Percentiles rank a stretch among this genome's conserved stretches.
These are phyloP conservation scores for Pterocarpus santalinus DNA, from an alignment of 306 rosid genomes.

Conservation along the genomic window DNA sequence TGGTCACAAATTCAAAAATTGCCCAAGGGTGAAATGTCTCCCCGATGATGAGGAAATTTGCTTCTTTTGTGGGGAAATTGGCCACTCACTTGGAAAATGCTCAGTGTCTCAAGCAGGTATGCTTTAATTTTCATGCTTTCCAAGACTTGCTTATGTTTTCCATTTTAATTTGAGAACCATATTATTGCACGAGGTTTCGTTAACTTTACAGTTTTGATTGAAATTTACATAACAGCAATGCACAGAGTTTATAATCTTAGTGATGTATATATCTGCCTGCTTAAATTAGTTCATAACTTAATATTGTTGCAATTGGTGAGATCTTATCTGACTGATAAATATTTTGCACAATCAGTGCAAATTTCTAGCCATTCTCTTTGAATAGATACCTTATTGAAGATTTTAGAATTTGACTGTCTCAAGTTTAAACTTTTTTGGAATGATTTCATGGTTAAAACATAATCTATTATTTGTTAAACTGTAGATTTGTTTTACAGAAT, in stretches of 20 bases:
- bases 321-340: constrained; percentile 31
- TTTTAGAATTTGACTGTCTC: constrained; percentile 9
- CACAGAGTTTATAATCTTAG: not conserved
- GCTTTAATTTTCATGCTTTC: constrained; percentile 13
- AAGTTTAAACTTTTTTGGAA: not conserved
- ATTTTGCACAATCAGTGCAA: constrained; percentile 2
- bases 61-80: constrained; percentile 78
- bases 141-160: not conserved
- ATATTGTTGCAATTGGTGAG: constrained; percentile 20
- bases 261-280: constrained; percentile 14
- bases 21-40: constrained; percentile 54
- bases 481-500: constrained; percentile 1
- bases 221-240: constrained; percentile 4
- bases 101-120: constrained; percentile 69
- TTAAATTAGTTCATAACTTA: constrained; percentile 4
- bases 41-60: constrained; percentile 53
- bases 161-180: not conserved
- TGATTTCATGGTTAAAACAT: constrained; percentile 8
- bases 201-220: constrained; percentile 12
- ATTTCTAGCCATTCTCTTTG: constrained; percentile 1
- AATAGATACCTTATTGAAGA: not conserved
- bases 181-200: constrained; percentile 25
- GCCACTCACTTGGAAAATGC: constrained; percentile 79
- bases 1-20: constrained; percentile 62
- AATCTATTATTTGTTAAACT: not conserved